These are phyloP conservation scores for Neurospora sublineolata DNA, from an alignment of 495 filamentous ascomycete species.

Conservation along the genomic window DNA sequence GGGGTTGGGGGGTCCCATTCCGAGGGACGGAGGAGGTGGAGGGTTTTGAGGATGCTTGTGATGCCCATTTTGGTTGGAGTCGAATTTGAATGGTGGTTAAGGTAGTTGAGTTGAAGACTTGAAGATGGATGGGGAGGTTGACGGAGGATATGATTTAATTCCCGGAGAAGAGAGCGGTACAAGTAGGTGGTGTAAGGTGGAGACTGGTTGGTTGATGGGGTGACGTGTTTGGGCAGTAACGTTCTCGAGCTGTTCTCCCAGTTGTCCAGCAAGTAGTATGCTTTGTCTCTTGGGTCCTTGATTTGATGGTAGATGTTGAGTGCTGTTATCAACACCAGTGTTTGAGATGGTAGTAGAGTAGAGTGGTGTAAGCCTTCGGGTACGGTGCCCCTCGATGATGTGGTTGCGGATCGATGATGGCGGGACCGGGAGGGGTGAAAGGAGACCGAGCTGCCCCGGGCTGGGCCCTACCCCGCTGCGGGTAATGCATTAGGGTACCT, in stretches of 20 bases:
- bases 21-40: constrained; percentile 27
- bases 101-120: not conserved
- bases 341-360: not conserved
- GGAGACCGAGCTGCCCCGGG: not conserved
- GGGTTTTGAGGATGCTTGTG: constrained; percentile 23
- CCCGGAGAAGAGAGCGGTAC: not conserved
- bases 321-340: not conserved
- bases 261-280: not conserved
- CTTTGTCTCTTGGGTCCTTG: not conserved
- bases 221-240: not conserved
- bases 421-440: not conserved
- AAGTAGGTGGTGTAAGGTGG: not conserved
- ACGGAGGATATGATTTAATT: not conserved
- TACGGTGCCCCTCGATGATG: not conserved
- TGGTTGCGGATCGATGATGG: not conserved
- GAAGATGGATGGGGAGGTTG: not conserved
- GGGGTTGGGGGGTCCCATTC: constrained; percentile 41
- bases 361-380: not conserved
- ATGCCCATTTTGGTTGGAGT: constrained; percentile 19
- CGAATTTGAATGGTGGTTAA: not conserved
- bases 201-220: not conserved
- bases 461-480: not conserved
- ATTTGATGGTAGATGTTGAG: not conserved
- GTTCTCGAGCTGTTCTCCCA: not conserved
- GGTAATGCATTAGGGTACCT: not conserved